These are phyloP conservation scores for Citrullus amarus DNA, from an alignment of 306 rosid species.

Conservation along the genomic window DNA sequence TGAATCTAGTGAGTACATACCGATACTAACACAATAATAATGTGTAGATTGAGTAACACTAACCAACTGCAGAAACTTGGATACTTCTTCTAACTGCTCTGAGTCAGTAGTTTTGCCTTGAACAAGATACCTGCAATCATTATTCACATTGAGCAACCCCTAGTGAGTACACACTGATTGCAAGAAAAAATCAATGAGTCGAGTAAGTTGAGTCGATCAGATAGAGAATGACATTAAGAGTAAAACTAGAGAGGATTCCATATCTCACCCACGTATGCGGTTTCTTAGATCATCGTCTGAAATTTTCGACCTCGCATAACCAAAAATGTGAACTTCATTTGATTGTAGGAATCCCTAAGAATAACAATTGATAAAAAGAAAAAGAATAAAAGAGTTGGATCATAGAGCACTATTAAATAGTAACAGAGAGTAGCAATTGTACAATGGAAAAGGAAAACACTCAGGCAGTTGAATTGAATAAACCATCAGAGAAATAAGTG, in stretches of 20 bases:
- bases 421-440: not conserved
- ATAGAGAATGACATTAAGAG: not conserved
- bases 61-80: constrained; percentile 77
- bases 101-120: constrained; percentile 36
- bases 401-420: not conserved
- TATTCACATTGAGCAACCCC: constrained; percentile 16
- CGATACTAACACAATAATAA: constrained; percentile 4
- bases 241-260: not conserved
- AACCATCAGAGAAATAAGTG: not conserved
- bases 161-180: not conserved
- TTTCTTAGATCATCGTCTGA: constrained; percentile 66
- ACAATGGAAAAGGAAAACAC: not conserved
- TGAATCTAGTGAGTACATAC: not conserved
- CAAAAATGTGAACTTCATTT: constrained; percentile 77
- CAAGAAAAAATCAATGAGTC: not conserved
- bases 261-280: constrained; percentile 65
- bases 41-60: constrained; percentile 16
- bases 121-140: constrained; percentile 63
- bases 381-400: not conserved
- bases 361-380: not conserved
- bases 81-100: constrained; percentile 32
- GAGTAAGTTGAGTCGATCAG: not conserved
- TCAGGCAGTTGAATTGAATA: not conserved
- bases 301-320: constrained; percentile 88
- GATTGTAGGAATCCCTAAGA: constrained; percentile 66